Percentiles rank a stretch among this genome's conserved stretches.
These are phyloP conservation scores for Macrotyloma uniflorum DNA, from an alignment of 306 rosid genomes.

Conservation along the genomic window DNA sequence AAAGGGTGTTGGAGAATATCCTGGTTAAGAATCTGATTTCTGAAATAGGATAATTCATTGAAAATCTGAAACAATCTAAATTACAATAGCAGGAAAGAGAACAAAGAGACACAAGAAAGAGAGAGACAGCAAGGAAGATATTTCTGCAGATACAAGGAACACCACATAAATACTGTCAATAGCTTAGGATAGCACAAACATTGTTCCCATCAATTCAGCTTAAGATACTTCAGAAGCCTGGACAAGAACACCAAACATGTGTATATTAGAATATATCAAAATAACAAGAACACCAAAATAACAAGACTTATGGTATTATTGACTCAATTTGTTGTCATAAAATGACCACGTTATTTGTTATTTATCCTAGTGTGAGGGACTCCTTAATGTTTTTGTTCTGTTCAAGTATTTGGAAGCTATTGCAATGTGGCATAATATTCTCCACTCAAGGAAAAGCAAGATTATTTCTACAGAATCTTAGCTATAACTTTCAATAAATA, in stretches of 20 bases:
- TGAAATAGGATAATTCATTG: slow-evolving; percentile 33
- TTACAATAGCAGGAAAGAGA: slow-evolving; percentile 1
- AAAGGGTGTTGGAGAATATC: background rate
- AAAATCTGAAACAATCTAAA: slow-evolving; percentile 20
- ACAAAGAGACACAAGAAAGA: background rate
- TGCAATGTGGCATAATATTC: slow-evolving; percentile 13
- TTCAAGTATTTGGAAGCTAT: background rate
- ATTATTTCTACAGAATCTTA: slow-evolving; percentile 5
- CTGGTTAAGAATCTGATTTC: slow-evolving; percentile 3
- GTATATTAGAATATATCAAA: background rate
- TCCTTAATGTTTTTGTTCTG: background rate
- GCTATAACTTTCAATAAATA: background rate
- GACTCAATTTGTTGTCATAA: slow-evolving; percentile 12
- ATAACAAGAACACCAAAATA: background rate
- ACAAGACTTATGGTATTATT: background rate
- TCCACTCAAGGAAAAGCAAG: background rate
- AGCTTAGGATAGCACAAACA: slow-evolving; percentile 16
- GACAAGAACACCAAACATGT: background rate
- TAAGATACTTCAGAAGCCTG: slow-evolving; percentile 62
- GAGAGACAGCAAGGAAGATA: background rate
- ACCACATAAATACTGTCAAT: slow-evolving; percentile 9
- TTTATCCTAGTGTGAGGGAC: background rate
- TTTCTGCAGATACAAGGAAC: slow-evolving; percentile 4
- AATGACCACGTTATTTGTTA: background rate
- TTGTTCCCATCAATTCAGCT: slow-evolving; percentile 44